These are phyloP conservation scores for Fusarium secorum DNA, from an alignment of 2,329 filamentous ascomycete species.

Conservation along the genomic window DNA sequence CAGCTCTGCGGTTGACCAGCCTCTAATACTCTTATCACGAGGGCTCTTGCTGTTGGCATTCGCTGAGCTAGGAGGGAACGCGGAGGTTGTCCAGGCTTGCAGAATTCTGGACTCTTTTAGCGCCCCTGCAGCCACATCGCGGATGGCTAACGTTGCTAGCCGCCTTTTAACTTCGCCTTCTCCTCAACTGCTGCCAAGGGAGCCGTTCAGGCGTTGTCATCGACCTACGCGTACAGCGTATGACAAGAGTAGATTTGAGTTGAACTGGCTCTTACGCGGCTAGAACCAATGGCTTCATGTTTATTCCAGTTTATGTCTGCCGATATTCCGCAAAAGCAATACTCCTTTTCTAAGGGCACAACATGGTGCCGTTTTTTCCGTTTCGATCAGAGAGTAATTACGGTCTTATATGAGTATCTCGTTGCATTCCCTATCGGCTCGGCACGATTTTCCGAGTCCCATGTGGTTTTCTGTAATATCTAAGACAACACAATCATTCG, in stretches of 20 bases:
- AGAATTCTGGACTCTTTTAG: constrained; percentile 8
- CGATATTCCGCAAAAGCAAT: background rate
- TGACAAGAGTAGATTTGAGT: background rate
- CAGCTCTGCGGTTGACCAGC: background rate
- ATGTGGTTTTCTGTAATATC: constrained; percentile 2
- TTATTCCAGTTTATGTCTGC: constrained; percentile 1
- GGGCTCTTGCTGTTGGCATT: background rate
- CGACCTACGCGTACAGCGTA: constrained; percentile 8
- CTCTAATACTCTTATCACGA: background rate
- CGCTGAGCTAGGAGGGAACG: background rate
- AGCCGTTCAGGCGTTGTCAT: background rate
- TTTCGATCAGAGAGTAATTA: background rate
- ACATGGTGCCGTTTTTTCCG: background rate
- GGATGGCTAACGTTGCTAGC: background rate
- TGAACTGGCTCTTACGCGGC: background rate
- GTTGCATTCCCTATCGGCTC: constrained; percentile 21
- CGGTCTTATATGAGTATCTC: constrained; percentile 10
- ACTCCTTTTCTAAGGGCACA: background rate
- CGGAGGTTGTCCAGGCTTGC: background rate
- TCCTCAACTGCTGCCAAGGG: background rate
- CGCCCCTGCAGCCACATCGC: constrained; percentile 2
- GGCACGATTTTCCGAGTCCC: constrained; percentile 14
- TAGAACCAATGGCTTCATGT: background rate
- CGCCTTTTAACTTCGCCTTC: background rate
- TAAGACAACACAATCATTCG: background rate